These are phyloP conservation scores for Suillus tomentosus DNA, from an alignment of 768 basidiomycete genomes.

Conservation along the genomic window DNA sequence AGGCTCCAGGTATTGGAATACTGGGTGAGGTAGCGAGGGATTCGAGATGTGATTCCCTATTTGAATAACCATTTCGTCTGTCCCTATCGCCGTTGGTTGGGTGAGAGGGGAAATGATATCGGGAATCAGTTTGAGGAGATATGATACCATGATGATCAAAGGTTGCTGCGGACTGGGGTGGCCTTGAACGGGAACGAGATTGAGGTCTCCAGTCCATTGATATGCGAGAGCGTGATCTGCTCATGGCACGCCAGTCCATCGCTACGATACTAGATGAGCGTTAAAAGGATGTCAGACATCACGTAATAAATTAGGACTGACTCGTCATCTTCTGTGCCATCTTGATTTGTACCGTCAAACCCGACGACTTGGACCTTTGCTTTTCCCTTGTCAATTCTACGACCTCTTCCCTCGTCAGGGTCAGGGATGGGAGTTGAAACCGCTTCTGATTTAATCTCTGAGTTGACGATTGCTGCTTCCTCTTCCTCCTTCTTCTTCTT, in stretches of 20 bases:
- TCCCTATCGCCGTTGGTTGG: conserved; percentile 27
- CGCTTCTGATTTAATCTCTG: conserved; percentile 28
- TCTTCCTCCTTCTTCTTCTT: conserved; percentile 86
- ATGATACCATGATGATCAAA: conserved; percentile 48
- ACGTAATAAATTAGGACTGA: conserved; percentile 43
- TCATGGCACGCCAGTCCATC: conserved; percentile 95
- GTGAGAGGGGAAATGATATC: conserved; percentile 45
- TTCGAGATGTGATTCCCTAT: conserved; percentile 23
- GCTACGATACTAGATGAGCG: conserved; percentile 48
- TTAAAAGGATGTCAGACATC: conserved; percentile 24
- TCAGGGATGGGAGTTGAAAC: conserved; percentile 15
- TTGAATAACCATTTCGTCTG: conserved; percentile 24
- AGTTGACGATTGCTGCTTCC: conserved; percentile 34
- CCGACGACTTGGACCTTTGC: conserved; percentile 76
- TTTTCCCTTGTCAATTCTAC: conserved; percentile 81
- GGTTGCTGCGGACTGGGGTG: conserved; percentile 53
- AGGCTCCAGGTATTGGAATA: conserved; percentile 43
- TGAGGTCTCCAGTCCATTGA: conserved; percentile 91
- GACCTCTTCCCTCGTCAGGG: conserved; percentile 58
- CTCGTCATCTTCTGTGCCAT: conserved; percentile 73
- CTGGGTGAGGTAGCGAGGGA: conserved; percentile 26
- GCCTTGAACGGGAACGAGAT: conserved; percentile 77
- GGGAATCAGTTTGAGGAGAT: conserved; percentile 41
- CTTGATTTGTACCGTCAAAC: conserved; percentile 77
- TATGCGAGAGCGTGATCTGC: conserved; percentile 86